Conservation (phyloP, 345 rosid species). For the Citrus hindsii region DNA sequence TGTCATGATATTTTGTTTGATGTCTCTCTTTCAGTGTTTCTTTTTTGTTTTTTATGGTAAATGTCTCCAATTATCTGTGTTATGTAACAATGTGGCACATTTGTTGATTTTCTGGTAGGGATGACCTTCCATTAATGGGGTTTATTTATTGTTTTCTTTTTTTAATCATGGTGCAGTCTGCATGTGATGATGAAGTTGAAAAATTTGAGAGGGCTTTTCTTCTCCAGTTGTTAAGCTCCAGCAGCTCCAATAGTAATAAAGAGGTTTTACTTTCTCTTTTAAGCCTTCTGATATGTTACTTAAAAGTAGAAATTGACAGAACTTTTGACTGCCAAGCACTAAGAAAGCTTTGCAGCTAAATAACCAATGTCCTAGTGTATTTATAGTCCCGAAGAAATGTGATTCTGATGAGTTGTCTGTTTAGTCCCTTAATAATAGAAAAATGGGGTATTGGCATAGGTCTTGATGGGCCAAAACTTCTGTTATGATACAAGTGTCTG, state of each 20-base stretch:
- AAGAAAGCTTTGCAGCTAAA: not conserved
- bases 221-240: slow-evolving; percentile 64
- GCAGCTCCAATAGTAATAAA: slow-evolving; percentile 36
- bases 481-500: not conserved
- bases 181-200: slow-evolving; percentile 68
- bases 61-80: not conserved
- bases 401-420: not conserved
- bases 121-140: not conserved
- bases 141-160: not conserved
- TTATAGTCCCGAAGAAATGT: not conserved
- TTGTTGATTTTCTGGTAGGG: not conserved
- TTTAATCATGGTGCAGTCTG: slow-evolving; percentile 49
- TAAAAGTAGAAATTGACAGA: not conserved
- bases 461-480: not conserved
- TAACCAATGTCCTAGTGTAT: not conserved
- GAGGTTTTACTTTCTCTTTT: slow-evolving; percentile 48
- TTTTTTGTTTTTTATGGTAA: not conserved
- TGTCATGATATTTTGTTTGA: not conserved
- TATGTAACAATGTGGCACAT: not conserved
- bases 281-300: not conserved
- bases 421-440: not conserved
- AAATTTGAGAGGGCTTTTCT: slow-evolving; percentile 80
- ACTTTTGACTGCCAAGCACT: not conserved
- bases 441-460: too few species aligned
- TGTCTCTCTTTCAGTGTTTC: not conserved